phyloP scores from a whole-genome alignment of 768 basidiomycete genomes.

The Tylopilus cervinicoccineus region DNA sequence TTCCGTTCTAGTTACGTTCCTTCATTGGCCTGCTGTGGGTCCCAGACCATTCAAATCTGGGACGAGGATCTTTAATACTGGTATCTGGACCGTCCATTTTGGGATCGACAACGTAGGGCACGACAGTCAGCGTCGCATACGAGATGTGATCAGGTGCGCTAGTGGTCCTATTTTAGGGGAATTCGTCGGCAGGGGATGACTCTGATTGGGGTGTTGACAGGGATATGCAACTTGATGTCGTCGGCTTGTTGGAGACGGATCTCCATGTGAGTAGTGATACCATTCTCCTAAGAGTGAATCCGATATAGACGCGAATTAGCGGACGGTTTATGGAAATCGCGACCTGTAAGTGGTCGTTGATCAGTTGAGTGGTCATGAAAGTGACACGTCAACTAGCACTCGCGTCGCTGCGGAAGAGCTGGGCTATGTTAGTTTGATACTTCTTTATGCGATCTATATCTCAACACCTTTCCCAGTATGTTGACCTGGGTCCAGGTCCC shows the following conservation, averaged over 20 bases:
- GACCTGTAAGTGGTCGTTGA: constrained; percentile 54
- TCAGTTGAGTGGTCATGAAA: not conserved
- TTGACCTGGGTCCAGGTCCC: constrained; percentile 86
- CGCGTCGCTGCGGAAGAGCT: constrained; percentile 72
- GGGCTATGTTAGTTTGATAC: constrained; percentile 61
- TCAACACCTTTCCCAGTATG: constrained; percentile 47
- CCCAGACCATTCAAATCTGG: constrained; percentile 60
- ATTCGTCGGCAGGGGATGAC: not conserved
- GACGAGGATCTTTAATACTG: constrained; percentile 68
- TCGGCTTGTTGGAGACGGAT: constrained; percentile 86
- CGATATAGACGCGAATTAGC: constrained; percentile 34
- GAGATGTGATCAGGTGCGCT: constrained; percentile 56
- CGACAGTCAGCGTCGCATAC: constrained; percentile 33
- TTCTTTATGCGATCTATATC: not conserved
- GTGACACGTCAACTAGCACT: constrained; percentile 44
- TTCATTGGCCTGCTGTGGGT: constrained; percentile 45
- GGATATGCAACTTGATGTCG: constrained; percentile 82
- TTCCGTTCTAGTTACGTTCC: constrained; percentile 52
- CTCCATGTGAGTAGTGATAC: constrained; percentile 54
- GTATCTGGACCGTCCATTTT: constrained; percentile 93
- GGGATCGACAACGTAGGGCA: constrained; percentile 47
- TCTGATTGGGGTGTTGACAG: constrained; percentile 26
- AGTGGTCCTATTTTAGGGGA: constrained; percentile 12
- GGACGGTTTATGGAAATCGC: constrained; percentile 76
- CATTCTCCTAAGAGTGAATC: not conserved